These are phyloP conservation scores for Aspergillus incahuasiensis DNA, from an alignment of 495 filamentous ascomycete genomes.

Conservation along the genomic window DNA sequence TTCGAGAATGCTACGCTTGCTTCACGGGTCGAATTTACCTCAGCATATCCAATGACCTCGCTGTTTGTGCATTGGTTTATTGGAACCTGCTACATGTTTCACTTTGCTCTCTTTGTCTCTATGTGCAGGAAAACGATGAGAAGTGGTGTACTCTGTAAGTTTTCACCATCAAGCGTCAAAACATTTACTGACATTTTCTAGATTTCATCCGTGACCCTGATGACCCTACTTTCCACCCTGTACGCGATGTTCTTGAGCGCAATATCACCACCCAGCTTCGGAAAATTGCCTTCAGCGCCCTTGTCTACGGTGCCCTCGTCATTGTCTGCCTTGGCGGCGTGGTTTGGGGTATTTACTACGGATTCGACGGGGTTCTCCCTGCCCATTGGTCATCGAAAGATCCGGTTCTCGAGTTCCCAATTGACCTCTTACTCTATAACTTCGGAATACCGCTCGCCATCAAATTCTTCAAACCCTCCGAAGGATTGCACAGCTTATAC, in stretches of 20 bases:
- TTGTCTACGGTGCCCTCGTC: constrained; percentile 92
- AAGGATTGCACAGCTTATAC: constrained; percentile 78
- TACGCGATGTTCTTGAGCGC: constrained; percentile 92
- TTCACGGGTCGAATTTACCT: constrained; percentile 71
- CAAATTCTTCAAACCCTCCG: constrained; percentile 75
- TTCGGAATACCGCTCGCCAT: constrained; percentile 86
- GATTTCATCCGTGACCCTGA: constrained; percentile 98
- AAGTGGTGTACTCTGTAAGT: constrained; percentile 82
- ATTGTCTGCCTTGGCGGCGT: constrained; percentile 91
- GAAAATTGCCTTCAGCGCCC: constrained; percentile 92
- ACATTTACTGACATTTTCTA: constrained; percentile 24
- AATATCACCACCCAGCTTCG: constrained; percentile 88
- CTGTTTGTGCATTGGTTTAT: constrained; percentile 99
- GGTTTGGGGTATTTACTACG: constrained; percentile 78
- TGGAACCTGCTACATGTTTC: constrained; percentile 99
- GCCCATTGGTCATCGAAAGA: constrained; percentile 90
- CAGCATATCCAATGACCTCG: constrained; percentile 73
- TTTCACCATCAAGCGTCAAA: background rate
- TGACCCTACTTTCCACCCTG: constrained; percentile 96
- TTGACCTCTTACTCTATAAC: constrained; percentile 94
- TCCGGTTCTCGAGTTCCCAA: constrained; percentile 88
- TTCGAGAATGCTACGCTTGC: constrained; percentile 74
- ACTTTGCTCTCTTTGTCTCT: constrained; percentile 96
- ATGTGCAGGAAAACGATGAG: constrained; percentile 99
- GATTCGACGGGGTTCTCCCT: constrained; percentile 67